Evolutionary conservation across 306 rosid genomes (phyloP).

Genomic region (Alnus rubra): DNA sequence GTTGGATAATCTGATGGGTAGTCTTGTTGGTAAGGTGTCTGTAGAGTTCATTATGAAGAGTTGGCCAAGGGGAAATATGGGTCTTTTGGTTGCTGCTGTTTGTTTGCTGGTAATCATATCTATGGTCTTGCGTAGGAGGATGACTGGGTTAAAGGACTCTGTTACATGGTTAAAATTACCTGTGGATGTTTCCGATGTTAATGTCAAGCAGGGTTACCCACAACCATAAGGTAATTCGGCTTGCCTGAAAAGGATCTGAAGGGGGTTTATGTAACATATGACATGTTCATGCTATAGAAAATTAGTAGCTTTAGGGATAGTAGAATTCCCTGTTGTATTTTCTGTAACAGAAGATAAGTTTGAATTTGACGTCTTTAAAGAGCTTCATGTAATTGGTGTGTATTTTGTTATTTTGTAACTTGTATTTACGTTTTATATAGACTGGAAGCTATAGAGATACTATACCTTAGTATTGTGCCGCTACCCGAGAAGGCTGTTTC

Average conservation of each 20-base stretch:
- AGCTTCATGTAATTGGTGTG: background rate
- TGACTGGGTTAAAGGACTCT: too few relatives aligned
- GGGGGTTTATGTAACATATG: background rate
- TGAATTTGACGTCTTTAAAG: background rate
- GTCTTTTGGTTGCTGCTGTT: too few relatives aligned
- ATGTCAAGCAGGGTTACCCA: slow-evolving; percentile 7
- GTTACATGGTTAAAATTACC: slow-evolving; percentile 15
- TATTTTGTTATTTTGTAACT: background rate
- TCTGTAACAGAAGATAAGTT: background rate
- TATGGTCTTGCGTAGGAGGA: too few relatives aligned
- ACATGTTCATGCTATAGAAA: background rate
- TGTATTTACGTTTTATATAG: too few relatives aligned
- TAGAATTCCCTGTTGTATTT: background rate
- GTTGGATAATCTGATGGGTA: slow-evolving; percentile 45
- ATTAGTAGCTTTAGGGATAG: background rate
- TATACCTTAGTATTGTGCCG: too few relatives aligned
- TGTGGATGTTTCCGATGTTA: slow-evolving; percentile 26
- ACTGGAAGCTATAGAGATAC: too few relatives aligned
- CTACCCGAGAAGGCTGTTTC: too few relatives aligned
- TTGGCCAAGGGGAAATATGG: too few relatives aligned
- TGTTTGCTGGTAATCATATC: too few relatives aligned
- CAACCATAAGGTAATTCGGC: background rate
- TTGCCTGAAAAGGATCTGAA: background rate
- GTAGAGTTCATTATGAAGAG: too few relatives aligned
- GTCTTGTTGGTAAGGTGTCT: slow-evolving; percentile 5